Conservation (phyloP, 1,139 yeast species). For the Protomyces lactucae-debilis region DNA sequence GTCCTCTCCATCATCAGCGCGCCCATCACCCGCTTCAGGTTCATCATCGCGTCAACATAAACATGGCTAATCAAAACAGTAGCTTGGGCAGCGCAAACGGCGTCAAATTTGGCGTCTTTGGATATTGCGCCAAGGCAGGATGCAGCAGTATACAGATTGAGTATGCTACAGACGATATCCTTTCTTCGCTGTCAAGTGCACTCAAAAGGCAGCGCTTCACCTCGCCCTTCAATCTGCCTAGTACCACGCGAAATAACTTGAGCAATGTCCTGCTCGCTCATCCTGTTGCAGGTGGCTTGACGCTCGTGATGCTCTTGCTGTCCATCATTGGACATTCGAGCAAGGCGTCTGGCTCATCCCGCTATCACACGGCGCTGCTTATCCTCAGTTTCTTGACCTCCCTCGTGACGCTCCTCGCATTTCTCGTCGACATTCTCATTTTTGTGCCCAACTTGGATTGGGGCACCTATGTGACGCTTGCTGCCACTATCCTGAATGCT, state of each 20-base stretch:
- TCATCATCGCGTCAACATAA: conserved; percentile 39
- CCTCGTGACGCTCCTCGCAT: conserved; percentile 48
- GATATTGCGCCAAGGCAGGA: conserved; percentile 53
- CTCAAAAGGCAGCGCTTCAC: conserved; percentile 30
- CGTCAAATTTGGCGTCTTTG: conserved; percentile 74
- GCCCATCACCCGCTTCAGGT: conserved; percentile 53
- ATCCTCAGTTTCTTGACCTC: conserved; percentile 48
- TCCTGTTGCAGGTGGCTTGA: conserved; percentile 76
- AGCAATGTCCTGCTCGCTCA: conserved; percentile 70
- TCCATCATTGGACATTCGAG: conserved; percentile 44
- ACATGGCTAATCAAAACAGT: conserved; percentile 37
- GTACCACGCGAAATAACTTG: conserved; percentile 58
- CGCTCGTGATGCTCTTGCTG: conserved; percentile 48
- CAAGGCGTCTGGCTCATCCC: conserved; percentile 43
- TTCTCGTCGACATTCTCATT: conserved; percentile 52
- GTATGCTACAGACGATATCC: conserved; percentile 40
- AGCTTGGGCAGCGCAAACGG: conserved; percentile 35
- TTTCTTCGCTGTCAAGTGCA: not conserved
- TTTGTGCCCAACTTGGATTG: conserved; percentile 52
- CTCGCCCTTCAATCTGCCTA: conserved; percentile 49
- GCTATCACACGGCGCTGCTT: conserved; percentile 42
- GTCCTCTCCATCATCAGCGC: conserved; percentile 55
- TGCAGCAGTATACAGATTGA: conserved; percentile 55
- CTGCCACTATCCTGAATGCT: conserved; percentile 46
- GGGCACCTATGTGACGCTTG: conserved; percentile 53